These are phyloP conservation scores for Paecilomyces fulvus DNA, from an alignment of 2,329 filamentous ascomycete genomes.

Conservation along the genomic window DNA sequence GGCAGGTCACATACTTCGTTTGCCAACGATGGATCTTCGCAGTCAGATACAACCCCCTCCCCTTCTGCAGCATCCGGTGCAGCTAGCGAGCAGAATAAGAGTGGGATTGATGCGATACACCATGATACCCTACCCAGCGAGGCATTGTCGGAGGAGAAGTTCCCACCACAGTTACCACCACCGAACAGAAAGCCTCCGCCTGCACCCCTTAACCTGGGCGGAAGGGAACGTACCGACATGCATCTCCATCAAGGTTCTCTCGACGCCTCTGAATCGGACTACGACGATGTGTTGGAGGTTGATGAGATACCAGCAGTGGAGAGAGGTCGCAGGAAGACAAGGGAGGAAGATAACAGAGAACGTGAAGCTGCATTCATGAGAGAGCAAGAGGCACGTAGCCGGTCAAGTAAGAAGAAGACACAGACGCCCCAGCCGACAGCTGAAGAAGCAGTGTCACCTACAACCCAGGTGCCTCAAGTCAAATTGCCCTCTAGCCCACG, in stretches of 20 bases:
- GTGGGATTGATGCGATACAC: slow-evolving; percentile 1
- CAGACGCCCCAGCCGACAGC: slow-evolving; percentile 45
- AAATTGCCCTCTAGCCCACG: slow-evolving; percentile 51
- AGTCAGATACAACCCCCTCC: not conserved
- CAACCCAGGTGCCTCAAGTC: slow-evolving; percentile 5
- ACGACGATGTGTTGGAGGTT: slow-evolving; percentile 67
- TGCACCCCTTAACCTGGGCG: slow-evolving; percentile 66
- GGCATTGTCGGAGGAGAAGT: slow-evolving; percentile 3
- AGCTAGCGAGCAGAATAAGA: not conserved
- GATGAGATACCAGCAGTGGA: slow-evolving; percentile 51
- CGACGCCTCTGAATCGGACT: slow-evolving; percentile 72
- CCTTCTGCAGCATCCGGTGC: not conserved
- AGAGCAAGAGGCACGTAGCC: slow-evolving; percentile 62
- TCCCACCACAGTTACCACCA: slow-evolving; percentile 36
- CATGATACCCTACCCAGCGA: not conserved
- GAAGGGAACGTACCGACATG: slow-evolving; percentile 32
- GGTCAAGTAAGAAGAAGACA: slow-evolving; percentile 63
- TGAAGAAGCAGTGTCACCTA: slow-evolving; percentile 4
- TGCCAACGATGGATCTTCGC: not conserved
- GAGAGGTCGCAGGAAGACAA: slow-evolving; percentile 71
- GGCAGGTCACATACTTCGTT: not conserved
- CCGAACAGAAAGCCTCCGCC: slow-evolving; percentile 75
- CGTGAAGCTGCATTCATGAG: slow-evolving; percentile 60
- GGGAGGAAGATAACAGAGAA: slow-evolving; percentile 77
- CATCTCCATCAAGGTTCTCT: slow-evolving; percentile 38